A percentile compares a stretch with the other conserved stretches of the same genome.
These are phyloP conservation scores for Trichoderma orchidacearum DNA, from an alignment of 495 filamentous ascomycete species.

Conservation along the genomic window DNA sequence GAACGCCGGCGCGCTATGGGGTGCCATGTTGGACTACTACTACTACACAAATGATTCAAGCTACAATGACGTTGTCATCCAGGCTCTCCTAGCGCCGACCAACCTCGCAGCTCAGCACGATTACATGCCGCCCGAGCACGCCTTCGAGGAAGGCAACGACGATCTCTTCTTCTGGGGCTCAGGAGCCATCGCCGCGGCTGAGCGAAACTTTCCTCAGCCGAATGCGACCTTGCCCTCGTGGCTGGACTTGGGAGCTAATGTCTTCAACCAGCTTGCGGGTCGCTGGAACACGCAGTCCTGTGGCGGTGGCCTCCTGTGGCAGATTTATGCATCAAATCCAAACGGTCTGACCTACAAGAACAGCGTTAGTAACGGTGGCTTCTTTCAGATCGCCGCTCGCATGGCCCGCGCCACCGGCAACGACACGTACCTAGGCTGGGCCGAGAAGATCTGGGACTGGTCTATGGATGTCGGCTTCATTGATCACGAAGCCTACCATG, in stretches of 20 bases:
- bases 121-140: conserved; percentile 38
- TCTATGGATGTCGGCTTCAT: conserved; percentile 35
- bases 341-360: conserved; percentile 64
- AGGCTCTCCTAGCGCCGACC: conserved; percentile 49
- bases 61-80: conserved; percentile 55
- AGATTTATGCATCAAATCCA: conserved; percentile 65
- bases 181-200: conserved; percentile 57
- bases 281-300: conserved; percentile 62
- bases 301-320: conserved; percentile 66
- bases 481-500: conserved; percentile 25
- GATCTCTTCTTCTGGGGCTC: conserved; percentile 77
- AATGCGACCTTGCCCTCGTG: conserved; percentile 40
- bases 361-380: conserved; percentile 51
- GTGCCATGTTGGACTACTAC: conserved; percentile 68
- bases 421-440: conserved; percentile 52
- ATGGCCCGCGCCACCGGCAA: conserved; percentile 54
- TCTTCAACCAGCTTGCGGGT: conserved; percentile 28
- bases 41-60: conserved; percentile 62
- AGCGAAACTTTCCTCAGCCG: conserved; percentile 57
- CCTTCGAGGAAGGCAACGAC: conserved; percentile 46
- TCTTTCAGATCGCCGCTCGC: conserved; percentile 57
- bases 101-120: conserved; percentile 49
- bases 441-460: conserved; percentile 60
- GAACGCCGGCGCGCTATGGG: conserved; percentile 63
- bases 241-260: conserved; percentile 39